Evolutionary conservation across 225 moss, liverwort and hornwort genomes (phyloP).

Genomic region (Antitrichia curtipendula): DNA sequence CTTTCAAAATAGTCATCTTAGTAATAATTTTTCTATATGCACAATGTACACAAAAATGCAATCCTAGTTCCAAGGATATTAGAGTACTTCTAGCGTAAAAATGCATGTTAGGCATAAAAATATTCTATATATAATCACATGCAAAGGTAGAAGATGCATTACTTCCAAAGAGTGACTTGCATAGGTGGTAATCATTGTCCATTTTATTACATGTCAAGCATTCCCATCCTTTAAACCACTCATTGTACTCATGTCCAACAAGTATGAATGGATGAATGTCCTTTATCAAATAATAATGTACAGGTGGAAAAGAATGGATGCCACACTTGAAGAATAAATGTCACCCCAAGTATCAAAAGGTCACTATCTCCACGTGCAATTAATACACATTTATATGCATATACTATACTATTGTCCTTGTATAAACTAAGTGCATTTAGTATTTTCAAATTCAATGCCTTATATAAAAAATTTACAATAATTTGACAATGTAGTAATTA

Average conservation of each 20-base stretch:
- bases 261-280: too few species aligned
- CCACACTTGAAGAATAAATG: not conserved
- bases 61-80: fast-evolving
- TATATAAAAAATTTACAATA: not conserved
- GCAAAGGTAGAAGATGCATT: not conserved
- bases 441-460: not conserved
- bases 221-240: not conserved
- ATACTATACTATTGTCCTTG: not conserved
- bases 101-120: fast-evolving
- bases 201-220: fast-evolving
- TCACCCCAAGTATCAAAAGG: not conserved
- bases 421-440: fast-evolving
- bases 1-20: not conserved
- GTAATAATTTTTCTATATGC: fast-evolving
- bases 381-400: too few species aligned
- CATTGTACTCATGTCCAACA: too few species aligned
- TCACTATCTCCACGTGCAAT: too few species aligned
- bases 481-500: fast-evolving
- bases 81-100: fast-evolving
- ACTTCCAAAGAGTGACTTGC: fast-evolving
- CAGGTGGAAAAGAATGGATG: not conserved
- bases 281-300: not conserved
- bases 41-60: fast-evolving
- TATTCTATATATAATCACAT: fast-evolving
- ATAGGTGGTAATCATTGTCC: not conserved